Base-by-base conservation (phyloP, 2,329 filamentous ascomycete genomes). In the Setomelanomma holmii region DNA sequence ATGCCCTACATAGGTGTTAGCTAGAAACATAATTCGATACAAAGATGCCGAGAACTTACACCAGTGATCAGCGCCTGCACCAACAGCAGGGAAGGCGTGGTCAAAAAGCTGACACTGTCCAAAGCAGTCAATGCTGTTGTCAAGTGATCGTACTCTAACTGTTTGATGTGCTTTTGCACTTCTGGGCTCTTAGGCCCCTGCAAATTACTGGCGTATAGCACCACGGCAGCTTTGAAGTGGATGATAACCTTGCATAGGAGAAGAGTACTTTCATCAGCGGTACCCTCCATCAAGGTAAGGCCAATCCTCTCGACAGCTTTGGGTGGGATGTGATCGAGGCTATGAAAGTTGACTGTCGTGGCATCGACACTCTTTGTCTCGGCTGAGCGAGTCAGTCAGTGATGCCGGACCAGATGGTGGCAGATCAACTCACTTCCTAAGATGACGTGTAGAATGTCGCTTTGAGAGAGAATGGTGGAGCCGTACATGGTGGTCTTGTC, bases 11-110 rank as follows among this genome's bases (percentile, higher is more conserved):
- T n/a, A 16, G n/a, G 33, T 12, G 1, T 51, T n/a, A 53, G 34
- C 16, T 17, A 16, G n/a, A n/a, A 3, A 16, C 14, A 7, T 17
- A 14, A 16, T 36, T 7, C 4, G 10, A 36, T 11, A 36, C n/a
- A n/a, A n/a, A n/a, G n/a, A n/a, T 10, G 34, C 11, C 21, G 34
- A 22, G 10, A 44, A 64, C 66, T 54, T 51, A 69, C 68, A 1
- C 68, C 70, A 6, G 67, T 67, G 10, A 73, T 56, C 23, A 73
- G 51, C 1, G 58, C 69, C 35, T 72, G 70, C 10, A 67, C 61
- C 4, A 73, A 36, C 10, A 69, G 49, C 8, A 73, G 47, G 1
- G 64, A 70, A 1, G 70, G 67, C 6, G 58, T 49, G 6, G 55
- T 64, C 42, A 72, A 45, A 35, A 71, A 62, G 40, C 67, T 70